Conservation (phyloP, 345 rosid genomes). For the Arabidopsis thaliana region DNA sequence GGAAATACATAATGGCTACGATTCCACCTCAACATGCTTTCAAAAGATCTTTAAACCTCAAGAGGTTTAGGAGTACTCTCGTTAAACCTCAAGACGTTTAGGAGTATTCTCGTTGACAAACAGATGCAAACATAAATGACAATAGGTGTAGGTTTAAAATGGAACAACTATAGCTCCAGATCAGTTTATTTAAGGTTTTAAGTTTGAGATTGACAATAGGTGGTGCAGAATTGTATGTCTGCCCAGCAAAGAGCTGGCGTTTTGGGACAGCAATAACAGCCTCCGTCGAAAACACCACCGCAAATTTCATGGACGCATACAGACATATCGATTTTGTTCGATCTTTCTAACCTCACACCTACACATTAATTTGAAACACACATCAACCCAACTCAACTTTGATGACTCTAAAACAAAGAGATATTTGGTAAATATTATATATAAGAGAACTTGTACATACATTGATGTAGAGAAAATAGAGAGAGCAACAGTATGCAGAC, state of each 20-base stretch:
- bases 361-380: constrained; percentile 21
- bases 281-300: not conserved
- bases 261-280: constrained; percentile 32
- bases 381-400: constrained; percentile 10
- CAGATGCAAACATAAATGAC: constrained; percentile 7
- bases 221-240: constrained; percentile 17
- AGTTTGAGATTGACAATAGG: constrained; percentile 6
- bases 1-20: not conserved
- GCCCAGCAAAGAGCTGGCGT: constrained; percentile 18
- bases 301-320: constrained; percentile 8
- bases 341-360: constrained; percentile 22
- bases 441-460: constrained; percentile 6
- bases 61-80: not conserved
- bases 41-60: constrained; percentile 9
- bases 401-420: not conserved
- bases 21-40: not conserved
- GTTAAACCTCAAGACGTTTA: not conserved
- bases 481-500: constrained; percentile 14
- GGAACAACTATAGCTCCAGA: constrained; percentile 3
- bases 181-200: not conserved
- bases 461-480: constrained; percentile 25
- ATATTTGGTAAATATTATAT: not conserved
- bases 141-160: not conserved
- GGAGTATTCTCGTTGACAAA: not conserved
- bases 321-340: constrained; percentile 3